Evolutionary conservation across 495 filamentous ascomycete species (phyloP).

Genomic region (Podospora anserina): DNA sequence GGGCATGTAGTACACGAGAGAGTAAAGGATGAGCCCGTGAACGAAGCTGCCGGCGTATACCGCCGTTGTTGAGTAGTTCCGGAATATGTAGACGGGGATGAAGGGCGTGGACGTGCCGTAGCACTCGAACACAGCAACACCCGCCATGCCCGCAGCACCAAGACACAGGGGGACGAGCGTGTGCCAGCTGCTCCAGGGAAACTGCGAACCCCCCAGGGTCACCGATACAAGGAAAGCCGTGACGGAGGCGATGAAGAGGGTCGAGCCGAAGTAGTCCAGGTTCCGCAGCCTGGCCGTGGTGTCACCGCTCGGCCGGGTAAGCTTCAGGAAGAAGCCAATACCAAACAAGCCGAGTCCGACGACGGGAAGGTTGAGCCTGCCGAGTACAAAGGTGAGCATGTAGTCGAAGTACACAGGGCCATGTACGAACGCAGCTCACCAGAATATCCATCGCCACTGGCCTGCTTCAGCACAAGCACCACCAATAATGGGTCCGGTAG

Average conservation of each 20-base stretch:
- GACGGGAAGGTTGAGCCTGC: background rate
- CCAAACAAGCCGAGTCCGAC: background rate
- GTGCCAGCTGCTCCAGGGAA: conserved; percentile 41
- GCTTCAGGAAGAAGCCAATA: background rate
- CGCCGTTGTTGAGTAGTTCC: conserved; percentile 28
- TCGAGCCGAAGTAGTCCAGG: background rate
- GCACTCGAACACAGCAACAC: conserved; percentile 34
- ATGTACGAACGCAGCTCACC: conserved; percentile 41
- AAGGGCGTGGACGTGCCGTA: conserved; percentile 38
- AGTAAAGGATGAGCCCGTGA: conserved; percentile 35
- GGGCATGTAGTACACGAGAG: conserved; percentile 37
- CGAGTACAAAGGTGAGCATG: background rate
- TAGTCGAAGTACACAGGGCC: background rate
- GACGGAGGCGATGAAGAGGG: background rate
- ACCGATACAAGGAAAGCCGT: background rate
- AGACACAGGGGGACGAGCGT: conserved; percentile 36
- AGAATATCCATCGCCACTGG: conserved; percentile 44
- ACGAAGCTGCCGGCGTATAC: conserved; percentile 28
- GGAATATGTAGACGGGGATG: conserved; percentile 38
- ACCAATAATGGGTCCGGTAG: conserved; percentile 38
- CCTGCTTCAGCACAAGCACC: conserved; percentile 36
- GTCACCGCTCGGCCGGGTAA: background rate
- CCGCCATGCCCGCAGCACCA: conserved; percentile 32
- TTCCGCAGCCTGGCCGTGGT: background rate
- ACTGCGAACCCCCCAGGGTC: conserved; percentile 21